Evolutionary conservation across 345 rosid genomes (phyloP).

Genomic region (Gossypioides kirkii): DNA sequence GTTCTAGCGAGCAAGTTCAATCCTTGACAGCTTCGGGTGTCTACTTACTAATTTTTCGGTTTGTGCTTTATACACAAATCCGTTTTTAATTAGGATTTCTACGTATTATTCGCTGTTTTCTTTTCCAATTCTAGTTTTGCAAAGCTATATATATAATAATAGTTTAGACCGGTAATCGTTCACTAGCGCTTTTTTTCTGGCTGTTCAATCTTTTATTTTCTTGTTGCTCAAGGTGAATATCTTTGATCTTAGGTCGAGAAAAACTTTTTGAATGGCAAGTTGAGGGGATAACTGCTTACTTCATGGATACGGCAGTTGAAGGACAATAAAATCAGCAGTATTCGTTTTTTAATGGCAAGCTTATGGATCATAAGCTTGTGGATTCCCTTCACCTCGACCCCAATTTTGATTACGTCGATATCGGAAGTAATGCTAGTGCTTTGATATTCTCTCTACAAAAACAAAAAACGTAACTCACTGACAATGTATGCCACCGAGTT

Average conservation of each 20-base stretch:
- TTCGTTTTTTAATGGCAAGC: no score
- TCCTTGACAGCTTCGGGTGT: neutral
- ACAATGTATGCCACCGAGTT: neutral
- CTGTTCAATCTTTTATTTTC: neutral
- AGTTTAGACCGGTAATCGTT: neutral
- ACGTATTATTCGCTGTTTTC: neutral
- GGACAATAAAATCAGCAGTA: conserved; percentile 1
- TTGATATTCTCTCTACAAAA: neutral
- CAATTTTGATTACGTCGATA: neutral
- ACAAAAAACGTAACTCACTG: neutral
- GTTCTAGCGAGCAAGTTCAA: neutral
- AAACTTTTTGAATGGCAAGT: conserved; percentile 77
- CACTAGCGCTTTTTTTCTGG: neutral
- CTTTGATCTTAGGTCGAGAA: conserved; percentile 60
- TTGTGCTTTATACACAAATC: neutral
- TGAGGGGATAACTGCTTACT: conserved; percentile 88
- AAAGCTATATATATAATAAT: neutral
- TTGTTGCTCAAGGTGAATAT: neutral
- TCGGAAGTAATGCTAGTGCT: neutral
- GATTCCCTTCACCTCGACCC: neutral
- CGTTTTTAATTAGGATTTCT: neutral
- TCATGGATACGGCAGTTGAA: conserved; percentile 22
- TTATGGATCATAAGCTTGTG: conserved; percentile 3
- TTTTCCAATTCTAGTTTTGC: neutral
- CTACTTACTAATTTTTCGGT: neutral